phyloP scores from a whole-genome alignment of 2,329 filamentous ascomycete species.

The Fusarium liriodendri region DNA sequence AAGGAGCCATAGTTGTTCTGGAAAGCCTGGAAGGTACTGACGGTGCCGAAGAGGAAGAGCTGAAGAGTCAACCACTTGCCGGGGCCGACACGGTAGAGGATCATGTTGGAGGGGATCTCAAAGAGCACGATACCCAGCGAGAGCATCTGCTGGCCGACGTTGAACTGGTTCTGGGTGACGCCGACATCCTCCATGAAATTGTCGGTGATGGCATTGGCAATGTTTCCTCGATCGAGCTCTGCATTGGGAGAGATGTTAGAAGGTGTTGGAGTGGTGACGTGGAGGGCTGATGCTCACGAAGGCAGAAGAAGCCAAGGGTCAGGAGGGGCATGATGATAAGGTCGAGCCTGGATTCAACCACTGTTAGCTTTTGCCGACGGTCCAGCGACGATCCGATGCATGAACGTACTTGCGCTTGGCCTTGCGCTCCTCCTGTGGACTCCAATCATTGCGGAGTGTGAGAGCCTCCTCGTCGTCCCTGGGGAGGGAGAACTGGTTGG shows the following conservation, averaged over 20 bases:
- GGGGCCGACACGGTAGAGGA: conserved; percentile 52
- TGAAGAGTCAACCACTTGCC: conserved; percentile 65
- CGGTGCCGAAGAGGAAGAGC: conserved; percentile 63
- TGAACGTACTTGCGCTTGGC: conserved; percentile 53
- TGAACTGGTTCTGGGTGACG: conserved; percentile 63
- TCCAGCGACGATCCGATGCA: not conserved
- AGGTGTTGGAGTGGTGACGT: not conserved
- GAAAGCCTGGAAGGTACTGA: conserved; percentile 67
- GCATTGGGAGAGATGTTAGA: not conserved
- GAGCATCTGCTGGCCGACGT: conserved; percentile 62
- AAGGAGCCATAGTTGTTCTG: conserved; percentile 59
- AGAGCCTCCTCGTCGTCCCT: conserved; percentile 48
- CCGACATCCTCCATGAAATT: conserved; percentile 62
- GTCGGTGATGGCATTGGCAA: conserved; percentile 60
- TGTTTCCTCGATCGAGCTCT: conserved; percentile 55
- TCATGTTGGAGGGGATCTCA: conserved; percentile 54
- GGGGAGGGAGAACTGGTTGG: conserved; percentile 20
- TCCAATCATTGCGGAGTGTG: conserved; percentile 48
- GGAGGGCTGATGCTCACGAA: conserved; percentile 46
- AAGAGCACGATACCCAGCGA: conserved; percentile 61
- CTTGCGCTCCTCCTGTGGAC: conserved; percentile 48
- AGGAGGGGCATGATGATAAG: conserved; percentile 56
- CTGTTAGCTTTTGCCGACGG: not conserved
- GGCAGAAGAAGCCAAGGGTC: conserved; percentile 55
- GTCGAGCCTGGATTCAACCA: conserved; percentile 46